Evolutionary conservation across 495 filamentous ascomycete species (phyloP).

Genomic region (Cercophora scortea): DNA sequence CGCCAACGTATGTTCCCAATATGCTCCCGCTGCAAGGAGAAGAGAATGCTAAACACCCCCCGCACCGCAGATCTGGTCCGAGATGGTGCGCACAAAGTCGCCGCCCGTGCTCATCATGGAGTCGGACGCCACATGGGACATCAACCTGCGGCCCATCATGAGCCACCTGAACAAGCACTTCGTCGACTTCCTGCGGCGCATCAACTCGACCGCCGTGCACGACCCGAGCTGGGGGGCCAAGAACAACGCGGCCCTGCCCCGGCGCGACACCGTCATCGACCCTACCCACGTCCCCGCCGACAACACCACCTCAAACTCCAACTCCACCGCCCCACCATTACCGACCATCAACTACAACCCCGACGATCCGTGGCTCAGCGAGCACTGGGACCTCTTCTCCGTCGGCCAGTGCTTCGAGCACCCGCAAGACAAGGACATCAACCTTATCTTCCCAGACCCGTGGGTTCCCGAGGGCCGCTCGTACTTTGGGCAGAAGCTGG

Average conservation of each 20-base stretch:
- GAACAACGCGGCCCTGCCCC: slow-evolving; percentile 2
- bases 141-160: slow-evolving; percentile 15
- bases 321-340: background rate
- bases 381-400: slow-evolving; percentile 15
- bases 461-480: slow-evolving; percentile 1
- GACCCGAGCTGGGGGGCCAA: slow-evolving; percentile 4
- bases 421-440: slow-evolving; percentile 4
- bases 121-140: slow-evolving; percentile 15
- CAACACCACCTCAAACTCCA: background rate
- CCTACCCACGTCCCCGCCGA: background rate
- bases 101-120: slow-evolving; percentile 15
- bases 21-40: background rate
- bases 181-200: slow-evolving; percentile 8
- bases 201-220: slow-evolving; percentile 13
- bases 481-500: slow-evolving; percentile 6
- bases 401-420: slow-evolving; percentile 14
- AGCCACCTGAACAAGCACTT: slow-evolving; percentile 9
- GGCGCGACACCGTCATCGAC: background rate
- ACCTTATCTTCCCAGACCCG: slow-evolving; percentile 4
- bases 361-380: slow-evolving; percentile 13
- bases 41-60: background rate
- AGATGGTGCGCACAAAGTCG: slow-evolving; percentile 6
- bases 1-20: slow-evolving; percentile 5
- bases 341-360: slow-evolving; percentile 6
- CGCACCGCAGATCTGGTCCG: slow-evolving; percentile 10